phyloP scores from a whole-genome alignment of 2,329 filamentous ascomycete genomes.

The Zymoseptoria ardabiliae region DNA sequence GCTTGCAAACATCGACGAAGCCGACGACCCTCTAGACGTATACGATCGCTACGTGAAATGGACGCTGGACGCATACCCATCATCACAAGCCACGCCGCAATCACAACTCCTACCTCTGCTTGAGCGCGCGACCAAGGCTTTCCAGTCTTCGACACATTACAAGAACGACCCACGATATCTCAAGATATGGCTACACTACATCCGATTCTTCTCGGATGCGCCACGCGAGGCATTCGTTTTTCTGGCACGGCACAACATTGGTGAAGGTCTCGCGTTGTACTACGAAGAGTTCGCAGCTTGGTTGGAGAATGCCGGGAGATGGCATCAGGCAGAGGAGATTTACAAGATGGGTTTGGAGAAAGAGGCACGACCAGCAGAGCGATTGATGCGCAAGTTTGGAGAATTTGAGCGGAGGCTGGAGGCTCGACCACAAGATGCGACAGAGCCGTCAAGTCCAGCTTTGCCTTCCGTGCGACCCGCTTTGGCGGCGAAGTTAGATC shows the following conservation, averaged over 20 bases:
- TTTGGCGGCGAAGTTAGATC: slow-evolving; percentile 76
- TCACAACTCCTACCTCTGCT: slow-evolving; percentile 85
- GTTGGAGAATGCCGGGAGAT: slow-evolving; percentile 76
- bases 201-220: slow-evolving; percentile 85
- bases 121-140: slow-evolving; percentile 85
- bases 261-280: slow-evolving; percentile 79
- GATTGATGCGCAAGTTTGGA: slow-evolving; percentile 79
- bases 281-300: slow-evolving; percentile 96
- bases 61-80: slow-evolving; percentile 92
- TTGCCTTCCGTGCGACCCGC: slow-evolving; percentile 76
- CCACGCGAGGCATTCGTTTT: slow-evolving; percentile 90
- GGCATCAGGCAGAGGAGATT: slow-evolving; percentile 88
- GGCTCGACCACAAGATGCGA: slow-evolving; percentile 52
- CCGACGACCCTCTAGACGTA: slow-evolving; percentile 89
- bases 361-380: slow-evolving; percentile 73
- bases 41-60: slow-evolving; percentile 96
- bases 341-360: slow-evolving; percentile 84
- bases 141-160: slow-evolving; percentile 79
- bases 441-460: slow-evolving; percentile 76
- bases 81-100: slow-evolving; percentile 81
- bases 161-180: slow-evolving; percentile 92
- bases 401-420: slow-evolving; percentile 80
- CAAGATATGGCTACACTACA: slow-evolving; percentile 90
- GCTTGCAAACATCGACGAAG: slow-evolving; percentile 68
- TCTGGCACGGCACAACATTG: slow-evolving; percentile 78